phyloP scores from a whole-genome alignment of 2,329 filamentous ascomycete genomes.

The Cladosporium sp. region DNA sequence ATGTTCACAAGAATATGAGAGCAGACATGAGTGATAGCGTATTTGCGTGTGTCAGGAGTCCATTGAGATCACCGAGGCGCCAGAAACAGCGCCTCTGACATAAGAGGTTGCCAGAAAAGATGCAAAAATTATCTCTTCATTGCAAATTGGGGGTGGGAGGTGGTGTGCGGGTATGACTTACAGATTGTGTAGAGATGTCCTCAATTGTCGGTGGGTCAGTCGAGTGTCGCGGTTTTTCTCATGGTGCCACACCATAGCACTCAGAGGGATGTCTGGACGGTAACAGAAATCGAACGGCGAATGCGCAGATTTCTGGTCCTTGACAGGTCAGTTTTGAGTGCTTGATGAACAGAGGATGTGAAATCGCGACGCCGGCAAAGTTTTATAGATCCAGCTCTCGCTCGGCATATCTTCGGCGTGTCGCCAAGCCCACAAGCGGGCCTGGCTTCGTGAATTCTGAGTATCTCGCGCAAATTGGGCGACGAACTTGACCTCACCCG shows the following conservation, averaged over 20 bases:
- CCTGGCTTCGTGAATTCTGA: background rate
- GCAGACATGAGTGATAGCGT: background rate
- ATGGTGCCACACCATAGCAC: background rate
- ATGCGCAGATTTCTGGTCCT: background rate
- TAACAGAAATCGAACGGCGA: background rate
- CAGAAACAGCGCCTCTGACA: constrained; percentile 62
- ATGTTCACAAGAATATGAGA: background rate
- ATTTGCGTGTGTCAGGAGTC: constrained; percentile 69
- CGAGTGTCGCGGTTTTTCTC: background rate
- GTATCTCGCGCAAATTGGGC: constrained; percentile 1
- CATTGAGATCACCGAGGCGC: constrained; percentile 75
- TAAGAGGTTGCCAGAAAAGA: constrained; percentile 97
- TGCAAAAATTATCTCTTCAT: constrained; percentile 20
- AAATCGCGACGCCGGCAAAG: constrained; percentile 5
- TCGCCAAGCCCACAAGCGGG: constrained; percentile 7
- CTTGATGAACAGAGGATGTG: background rate
- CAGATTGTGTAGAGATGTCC: background rate
- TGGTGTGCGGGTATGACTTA: constrained; percentile 9
- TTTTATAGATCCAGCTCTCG: background rate
- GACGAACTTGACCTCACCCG: constrained; percentile 17
- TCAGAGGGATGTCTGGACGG: background rate
- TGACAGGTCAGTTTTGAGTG: background rate
- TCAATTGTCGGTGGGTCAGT: background rate
- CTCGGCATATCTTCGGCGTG: background rate
- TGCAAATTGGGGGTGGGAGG: constrained; percentile 1